Conservation (phyloP, 2,329 filamentous ascomycete genomes). For the Cladorrhinum sp. region DNA sequence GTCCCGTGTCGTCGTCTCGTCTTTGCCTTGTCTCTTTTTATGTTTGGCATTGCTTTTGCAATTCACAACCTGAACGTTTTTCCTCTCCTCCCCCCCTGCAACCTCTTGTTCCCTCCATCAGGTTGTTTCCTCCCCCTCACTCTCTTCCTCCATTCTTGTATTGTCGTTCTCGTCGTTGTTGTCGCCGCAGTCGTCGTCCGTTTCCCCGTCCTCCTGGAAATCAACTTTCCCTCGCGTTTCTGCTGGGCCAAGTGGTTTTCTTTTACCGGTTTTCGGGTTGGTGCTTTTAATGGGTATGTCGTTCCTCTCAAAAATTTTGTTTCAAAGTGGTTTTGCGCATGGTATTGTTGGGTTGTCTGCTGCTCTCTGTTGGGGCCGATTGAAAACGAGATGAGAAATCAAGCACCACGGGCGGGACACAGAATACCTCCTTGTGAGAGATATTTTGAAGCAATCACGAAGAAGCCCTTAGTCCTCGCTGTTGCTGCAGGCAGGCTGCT, state of each 20-base stretch:
- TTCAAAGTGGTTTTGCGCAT: neutral
- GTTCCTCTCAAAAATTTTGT: neutral
- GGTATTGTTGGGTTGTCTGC: neutral
- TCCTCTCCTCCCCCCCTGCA: too few relatives aligned
- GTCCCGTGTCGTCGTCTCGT: neutral
- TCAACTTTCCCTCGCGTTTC: neutral
- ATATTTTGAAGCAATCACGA: neutral
- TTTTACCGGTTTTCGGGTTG: slow-evolving; percentile 3
- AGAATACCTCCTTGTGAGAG: neutral
- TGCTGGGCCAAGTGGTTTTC: slow-evolving; percentile 4
- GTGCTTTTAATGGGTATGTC: slow-evolving; percentile 11
- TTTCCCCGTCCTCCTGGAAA: slow-evolving; percentile 1
- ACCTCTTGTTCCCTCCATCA: neutral
- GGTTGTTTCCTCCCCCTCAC: slow-evolving; percentile 6
- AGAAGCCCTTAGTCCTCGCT: neutral
- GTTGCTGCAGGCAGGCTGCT: neutral
- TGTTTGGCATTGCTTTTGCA: neutral
- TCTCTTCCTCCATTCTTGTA: neutral
- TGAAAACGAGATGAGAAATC: neutral
- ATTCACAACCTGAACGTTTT: neutral
- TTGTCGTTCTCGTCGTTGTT: too few relatives aligned
- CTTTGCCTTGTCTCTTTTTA: neutral
- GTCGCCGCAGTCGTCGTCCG: neutral
- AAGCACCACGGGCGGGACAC: neutral
- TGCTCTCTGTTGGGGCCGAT: neutral